Evolutionary conservation across 1,284 basidiomycete genomes (phyloP).

Genomic region (Sanghuangporus weigelae): DNA sequence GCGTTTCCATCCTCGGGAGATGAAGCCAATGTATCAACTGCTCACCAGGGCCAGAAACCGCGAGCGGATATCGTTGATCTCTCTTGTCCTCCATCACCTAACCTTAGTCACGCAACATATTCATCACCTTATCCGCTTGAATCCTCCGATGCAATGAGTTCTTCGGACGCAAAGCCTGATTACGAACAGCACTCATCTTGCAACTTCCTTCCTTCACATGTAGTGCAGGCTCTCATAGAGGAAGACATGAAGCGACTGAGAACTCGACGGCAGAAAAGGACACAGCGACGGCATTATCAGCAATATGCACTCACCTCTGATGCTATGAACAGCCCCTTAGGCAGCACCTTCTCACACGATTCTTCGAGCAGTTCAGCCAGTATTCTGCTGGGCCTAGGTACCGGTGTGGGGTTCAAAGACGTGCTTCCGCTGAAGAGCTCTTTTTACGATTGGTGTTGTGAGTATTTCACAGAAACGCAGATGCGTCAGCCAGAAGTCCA

Average conservation of each 20-base stretch:
- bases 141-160: slow-evolving; percentile 26
- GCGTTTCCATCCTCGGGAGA: slow-evolving; percentile 56
- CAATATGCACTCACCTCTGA: slow-evolving; percentile 22
- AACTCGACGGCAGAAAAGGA: slow-evolving; percentile 52
- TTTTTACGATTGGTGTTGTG: slow-evolving; percentile 95
- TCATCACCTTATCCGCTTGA: slow-evolving; percentile 64
- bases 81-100: slow-evolving; percentile 72
- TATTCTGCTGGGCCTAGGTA: slow-evolving; percentile 68
- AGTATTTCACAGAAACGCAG: slow-evolving; percentile 98
- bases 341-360: slow-evolving; percentile 70
- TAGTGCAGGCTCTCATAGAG: slow-evolving; percentile 83
- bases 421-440: slow-evolving; percentile 84
- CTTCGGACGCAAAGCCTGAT: background rate
- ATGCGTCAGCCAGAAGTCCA: slow-evolving; percentile 97
- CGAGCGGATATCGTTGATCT: slow-evolving; percentile 35
- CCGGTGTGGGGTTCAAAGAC: slow-evolving; percentile 65
- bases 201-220: slow-evolving; percentile 64
- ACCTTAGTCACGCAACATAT: slow-evolving; percentile 70
- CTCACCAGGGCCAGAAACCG: slow-evolving; percentile 23
- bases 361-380: slow-evolving; percentile 44
- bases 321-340: slow-evolving; percentile 57
- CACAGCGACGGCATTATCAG: slow-evolving; percentile 32
- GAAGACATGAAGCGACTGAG: slow-evolving; percentile 86
- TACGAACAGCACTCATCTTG: slow-evolving; percentile 24
- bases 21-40: slow-evolving; percentile 46